Base-by-base conservation (phyloP, 202 grass and related monocot genomes). In the Tripidium arundinaceum region DNA sequence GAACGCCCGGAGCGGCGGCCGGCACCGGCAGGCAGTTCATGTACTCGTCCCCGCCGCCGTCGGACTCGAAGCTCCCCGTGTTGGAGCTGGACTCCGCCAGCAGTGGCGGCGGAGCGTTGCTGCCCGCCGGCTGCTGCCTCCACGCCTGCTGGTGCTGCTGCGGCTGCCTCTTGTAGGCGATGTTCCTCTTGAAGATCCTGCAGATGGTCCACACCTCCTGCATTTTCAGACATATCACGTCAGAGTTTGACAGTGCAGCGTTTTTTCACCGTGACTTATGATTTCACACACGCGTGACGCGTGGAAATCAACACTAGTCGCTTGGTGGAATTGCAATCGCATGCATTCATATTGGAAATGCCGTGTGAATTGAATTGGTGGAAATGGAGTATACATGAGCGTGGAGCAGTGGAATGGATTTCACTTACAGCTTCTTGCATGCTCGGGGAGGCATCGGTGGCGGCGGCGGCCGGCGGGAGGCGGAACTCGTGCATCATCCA, bases 401-500 rank as follows among this genome's bases (percentile, higher is more conserved):
- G 19, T 50, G 69, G 45, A 22, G 27, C 9, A 7, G 1, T 59
- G 55, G 22, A 58, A 25, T 24, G n/a, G 50, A 54, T 21, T 54
- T 54, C 50, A 25, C 68, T 57, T 74, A 95, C 95, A 26, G 92
- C 95, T 91, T 95, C 92, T 75, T 91, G 96, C 50, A 68, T 43
- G 72, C 79, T 83, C 16, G 88, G 84, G 6, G 72, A 27, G 58
- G 71, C 14, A 13, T 47, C 16, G 24, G 7, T 2, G 37, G 22
- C 10, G 2, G 49, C 19, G 38, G 33, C 0, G 34, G 63, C 31
- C 19, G 69, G 43, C 0, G 90, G 96, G 12, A 95, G 92, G 27
- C 96, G 96, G 86, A 95, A 99, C 61, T 99, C 96, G 28, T 99
- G 92, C 96, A 99, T 99, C 96, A 99, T 99, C 96, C 96, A 99